A percentile compares a stretch with the other conserved stretches of the same genome.
These are phyloP conservation scores for Clonostachys rosea DNA, from an alignment of 2,329 filamentous ascomycete species.

Conservation along the genomic window DNA sequence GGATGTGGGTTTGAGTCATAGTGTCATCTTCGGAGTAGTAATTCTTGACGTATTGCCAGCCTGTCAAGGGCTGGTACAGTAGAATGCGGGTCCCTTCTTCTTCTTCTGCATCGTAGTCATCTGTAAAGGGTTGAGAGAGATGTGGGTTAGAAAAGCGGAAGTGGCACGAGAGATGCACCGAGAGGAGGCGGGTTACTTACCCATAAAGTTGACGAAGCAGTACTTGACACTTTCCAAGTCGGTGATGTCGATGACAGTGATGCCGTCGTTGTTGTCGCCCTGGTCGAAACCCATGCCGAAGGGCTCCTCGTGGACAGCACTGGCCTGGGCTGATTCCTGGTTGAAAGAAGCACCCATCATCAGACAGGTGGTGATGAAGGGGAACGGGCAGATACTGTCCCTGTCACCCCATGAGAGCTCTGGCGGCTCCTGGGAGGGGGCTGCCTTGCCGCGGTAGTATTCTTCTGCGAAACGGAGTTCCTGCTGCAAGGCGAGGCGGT, in stretches of 20 bases:
- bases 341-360: background rate
- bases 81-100: too few species aligned
- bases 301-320: background rate
- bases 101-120: too few species aligned
- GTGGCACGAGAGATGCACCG: too few species aligned
- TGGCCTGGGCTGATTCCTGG: background rate
- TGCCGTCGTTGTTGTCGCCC: background rate
- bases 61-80: too few species aligned
- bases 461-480: background rate
- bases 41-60: too few species aligned
- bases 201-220: background rate
- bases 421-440: background rate
- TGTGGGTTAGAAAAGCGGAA: too few species aligned
- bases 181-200: background rate
- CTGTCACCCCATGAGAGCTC: too few species aligned
- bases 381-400: background rate
- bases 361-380: background rate
- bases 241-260: conserved; percentile 2
- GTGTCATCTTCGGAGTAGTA: too few species aligned
- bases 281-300: background rate
- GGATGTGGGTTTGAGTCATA: too few species aligned
- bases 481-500: background rate
- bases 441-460: background rate
- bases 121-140: too few species aligned
- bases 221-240: conserved; percentile 2